Conservation (phyloP, 139 green algal genomes). For the Chlorokybus atmophyticus region DNA sequence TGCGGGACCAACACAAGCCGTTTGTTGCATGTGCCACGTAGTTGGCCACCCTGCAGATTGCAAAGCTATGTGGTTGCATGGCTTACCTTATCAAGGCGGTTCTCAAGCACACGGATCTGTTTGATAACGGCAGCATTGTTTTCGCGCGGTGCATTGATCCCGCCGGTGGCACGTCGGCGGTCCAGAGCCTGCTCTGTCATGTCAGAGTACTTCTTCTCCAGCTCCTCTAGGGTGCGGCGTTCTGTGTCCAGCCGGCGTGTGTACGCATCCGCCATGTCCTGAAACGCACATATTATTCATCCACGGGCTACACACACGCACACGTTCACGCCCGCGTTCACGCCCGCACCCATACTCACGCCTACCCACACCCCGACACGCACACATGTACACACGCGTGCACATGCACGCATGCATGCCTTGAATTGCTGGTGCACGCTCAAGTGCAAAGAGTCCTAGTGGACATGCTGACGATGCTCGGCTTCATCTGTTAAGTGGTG, state of each 20-base stretch:
- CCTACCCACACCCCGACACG: too few relatives aligned
- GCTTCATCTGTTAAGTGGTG: too few relatives aligned
- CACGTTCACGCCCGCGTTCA: too few relatives aligned
- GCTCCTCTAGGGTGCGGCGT: not conserved
- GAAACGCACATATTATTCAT: too few relatives aligned
- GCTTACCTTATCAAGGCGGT: slow-evolving; percentile 45
- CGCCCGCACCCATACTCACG: too few relatives aligned
- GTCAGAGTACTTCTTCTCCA: slow-evolving; percentile 17
- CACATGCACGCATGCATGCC: too few relatives aligned
- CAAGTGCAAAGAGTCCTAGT: too few relatives aligned
- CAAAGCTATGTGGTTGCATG: too few relatives aligned
- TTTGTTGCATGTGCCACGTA: not conserved
- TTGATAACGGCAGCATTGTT: slow-evolving; percentile 40
- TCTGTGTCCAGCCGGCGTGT: slow-evolving; percentile 32
- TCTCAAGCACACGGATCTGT: slow-evolving; percentile 69
- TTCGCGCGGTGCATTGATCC: slow-evolving; percentile 56
- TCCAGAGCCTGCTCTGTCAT: not conserved
- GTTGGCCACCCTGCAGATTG: not conserved
- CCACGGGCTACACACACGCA: too few relatives aligned
- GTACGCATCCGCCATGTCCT: slow-evolving; percentile 38
- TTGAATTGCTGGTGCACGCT: too few relatives aligned
- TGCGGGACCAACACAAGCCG: slow-evolving; percentile 7
- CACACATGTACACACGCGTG: too few relatives aligned
- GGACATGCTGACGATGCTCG: too few relatives aligned
- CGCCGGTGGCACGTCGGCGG: not conserved